Evolutionary conservation across 2,329 filamentous ascomycete genomes (phyloP).

Genomic region (Dryadomyces quercus-mongolicae): DNA sequence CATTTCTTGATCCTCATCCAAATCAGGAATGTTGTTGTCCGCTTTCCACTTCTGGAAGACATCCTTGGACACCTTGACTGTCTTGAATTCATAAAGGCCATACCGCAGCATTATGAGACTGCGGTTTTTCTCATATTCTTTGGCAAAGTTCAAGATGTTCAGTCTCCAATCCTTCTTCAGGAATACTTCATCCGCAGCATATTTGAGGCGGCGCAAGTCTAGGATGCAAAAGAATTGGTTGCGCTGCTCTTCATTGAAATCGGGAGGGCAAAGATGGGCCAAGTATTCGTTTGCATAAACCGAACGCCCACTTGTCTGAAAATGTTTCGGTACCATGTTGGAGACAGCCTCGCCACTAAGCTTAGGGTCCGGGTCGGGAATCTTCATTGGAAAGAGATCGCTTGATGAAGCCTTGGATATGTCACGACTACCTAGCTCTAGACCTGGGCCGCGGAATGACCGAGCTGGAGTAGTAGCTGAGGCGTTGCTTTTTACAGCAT

Average conservation of each 20-base stretch:
- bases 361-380: conserved; percentile 42
- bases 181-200: conserved; percentile 49
- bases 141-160: conserved; percentile 50
- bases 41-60: conserved; percentile 46
- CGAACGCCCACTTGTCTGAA: conserved; percentile 34
- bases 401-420: conserved; percentile 36
- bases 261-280: conserved; percentile 41
- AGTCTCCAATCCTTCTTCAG: conserved; percentile 49
- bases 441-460: conserved; percentile 30
- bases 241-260: conserved; percentile 46
- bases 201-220: conserved; percentile 48
- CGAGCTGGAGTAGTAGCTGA: conserved; percentile 31
- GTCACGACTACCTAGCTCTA: conserved; percentile 34
- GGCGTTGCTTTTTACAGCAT: conserved; percentile 35
- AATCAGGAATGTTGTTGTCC: conserved; percentile 40
- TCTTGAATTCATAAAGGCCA: conserved; percentile 51
- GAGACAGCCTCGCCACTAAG: conserved; percentile 42
- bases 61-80: conserved; percentile 45
- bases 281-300: conserved; percentile 50
- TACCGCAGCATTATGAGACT: conserved; percentile 50
- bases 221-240: conserved; percentile 53
- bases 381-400: conserved; percentile 46
- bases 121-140: conserved; percentile 52
- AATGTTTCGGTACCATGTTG: conserved; percentile 39
- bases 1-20: conserved; percentile 33